Percentiles rank a stretch among this genome's conserved stretches.
phyloP scores from a whole-genome alignment of 2,329 filamentous ascomycete genomes.

The Fusarium neocosmosporiellum region DNA sequence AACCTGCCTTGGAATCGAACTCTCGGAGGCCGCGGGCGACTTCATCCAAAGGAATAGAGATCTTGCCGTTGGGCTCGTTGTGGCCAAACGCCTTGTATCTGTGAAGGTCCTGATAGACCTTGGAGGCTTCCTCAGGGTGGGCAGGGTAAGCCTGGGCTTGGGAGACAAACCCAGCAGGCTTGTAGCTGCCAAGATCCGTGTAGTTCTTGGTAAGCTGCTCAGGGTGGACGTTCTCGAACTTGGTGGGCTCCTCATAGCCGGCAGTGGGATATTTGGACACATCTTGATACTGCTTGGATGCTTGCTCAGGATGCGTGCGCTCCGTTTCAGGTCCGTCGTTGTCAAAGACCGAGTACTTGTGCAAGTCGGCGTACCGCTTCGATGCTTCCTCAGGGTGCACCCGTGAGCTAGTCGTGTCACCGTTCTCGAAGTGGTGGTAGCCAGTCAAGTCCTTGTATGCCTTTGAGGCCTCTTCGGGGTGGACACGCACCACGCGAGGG shows the following conservation, averaged over 20 bases:
- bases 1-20: slow-evolving; percentile 51
- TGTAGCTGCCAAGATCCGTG: slow-evolving; percentile 56
- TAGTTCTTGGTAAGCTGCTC: slow-evolving; percentile 54
- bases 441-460: slow-evolving; percentile 44
- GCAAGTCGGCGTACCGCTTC: slow-evolving; percentile 52
- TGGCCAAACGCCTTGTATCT: slow-evolving; percentile 52
- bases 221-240: slow-evolving; percentile 47
- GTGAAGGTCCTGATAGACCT: slow-evolving; percentile 55
- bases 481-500: slow-evolving; percentile 25
- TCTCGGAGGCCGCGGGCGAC: slow-evolving; percentile 51
- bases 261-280: slow-evolving; percentile 46
- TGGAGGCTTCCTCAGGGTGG: slow-evolving; percentile 50
- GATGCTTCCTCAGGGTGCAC: slow-evolving; percentile 50
- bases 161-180: slow-evolving; percentile 45
- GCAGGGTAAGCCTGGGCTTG: slow-evolving; percentile 41
- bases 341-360: slow-evolving; percentile 46
- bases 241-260: slow-evolving; percentile 45
- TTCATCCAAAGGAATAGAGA: slow-evolving; percentile 44
- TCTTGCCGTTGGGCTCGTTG: slow-evolving; percentile 50
- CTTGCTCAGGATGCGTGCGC: slow-evolving; percentile 45
- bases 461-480: slow-evolving; percentile 47
- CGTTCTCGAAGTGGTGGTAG: slow-evolving; percentile 44
- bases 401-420: slow-evolving; percentile 35
- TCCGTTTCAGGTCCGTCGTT: slow-evolving; percentile 39
- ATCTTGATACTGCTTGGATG: slow-evolving; percentile 50